Evolutionary conservation across 306 rosid species (phyloP).

Genomic region (Abrus pulchellus): DNA sequence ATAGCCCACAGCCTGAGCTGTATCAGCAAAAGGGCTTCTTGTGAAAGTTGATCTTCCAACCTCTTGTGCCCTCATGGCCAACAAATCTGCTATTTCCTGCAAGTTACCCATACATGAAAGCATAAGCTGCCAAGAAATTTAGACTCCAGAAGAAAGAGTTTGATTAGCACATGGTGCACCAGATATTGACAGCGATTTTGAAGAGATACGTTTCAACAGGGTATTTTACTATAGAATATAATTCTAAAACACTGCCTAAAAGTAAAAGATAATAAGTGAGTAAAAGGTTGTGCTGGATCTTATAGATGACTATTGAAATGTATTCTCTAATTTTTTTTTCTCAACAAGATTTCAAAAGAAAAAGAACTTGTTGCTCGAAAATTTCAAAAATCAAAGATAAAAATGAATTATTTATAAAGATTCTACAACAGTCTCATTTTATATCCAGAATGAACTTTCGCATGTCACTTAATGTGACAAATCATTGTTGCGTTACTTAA

Average conservation of each 20-base stretch:
- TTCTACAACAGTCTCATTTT: too few relatives aligned
- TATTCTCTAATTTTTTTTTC: background rate
- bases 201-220: background rate
- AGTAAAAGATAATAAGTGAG: background rate
- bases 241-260: background rate
- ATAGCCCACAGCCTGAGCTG: constrained; percentile 72
- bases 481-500: too few relatives aligned
- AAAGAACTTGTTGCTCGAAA: too few relatives aligned
- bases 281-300: background rate
- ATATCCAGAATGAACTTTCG: too few relatives aligned
- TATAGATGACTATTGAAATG: background rate
- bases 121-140: constrained; percentile 13
- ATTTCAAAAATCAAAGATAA: too few relatives aligned
- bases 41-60: constrained; percentile 63
- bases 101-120: constrained; percentile 3
- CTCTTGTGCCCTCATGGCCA: constrained; percentile 77
- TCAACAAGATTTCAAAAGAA: background rate
- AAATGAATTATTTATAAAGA: too few relatives aligned
- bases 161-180: constrained; percentile 2
- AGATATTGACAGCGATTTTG: background rate
- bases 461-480: too few relatives aligned
- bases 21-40: constrained; percentile 82
- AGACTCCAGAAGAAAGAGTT: background rate
- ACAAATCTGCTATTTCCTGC: constrained; percentile 74
- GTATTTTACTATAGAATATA: background rate